A percentile compares a stretch with the other conserved stretches of the same genome.
phyloP scores from a whole-genome alignment of 139 green algal genomes.

The Pleodorina starrii region DNA sequence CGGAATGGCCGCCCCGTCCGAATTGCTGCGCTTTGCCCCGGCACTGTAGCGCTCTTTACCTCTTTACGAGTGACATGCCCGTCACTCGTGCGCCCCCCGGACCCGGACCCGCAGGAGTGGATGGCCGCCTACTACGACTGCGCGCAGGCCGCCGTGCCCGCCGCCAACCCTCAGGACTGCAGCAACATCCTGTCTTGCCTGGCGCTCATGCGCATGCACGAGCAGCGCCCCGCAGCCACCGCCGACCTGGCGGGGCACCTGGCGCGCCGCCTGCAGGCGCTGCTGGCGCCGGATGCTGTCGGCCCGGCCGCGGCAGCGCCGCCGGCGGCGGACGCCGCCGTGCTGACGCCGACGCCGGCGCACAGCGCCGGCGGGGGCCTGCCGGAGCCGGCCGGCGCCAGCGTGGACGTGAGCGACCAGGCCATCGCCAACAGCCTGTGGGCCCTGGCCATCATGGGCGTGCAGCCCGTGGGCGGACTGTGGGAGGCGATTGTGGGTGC shows the following conservation, averaged over 20 bases:
- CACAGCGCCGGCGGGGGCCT: background rate
- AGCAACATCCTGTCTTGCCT: conserved; percentile 25
- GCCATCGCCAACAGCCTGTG: conserved; percentile 43
- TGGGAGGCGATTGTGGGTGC: background rate
- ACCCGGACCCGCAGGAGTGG: conserved; percentile 42
- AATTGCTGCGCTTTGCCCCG: background rate
- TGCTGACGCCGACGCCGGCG: background rate
- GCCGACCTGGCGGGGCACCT: background rate
- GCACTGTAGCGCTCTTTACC: background rate
- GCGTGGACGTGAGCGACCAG: conserved; percentile 16
- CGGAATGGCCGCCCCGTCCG: too few relatives aligned
- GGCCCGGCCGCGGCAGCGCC: background rate
- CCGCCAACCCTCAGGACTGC: conserved; percentile 16
- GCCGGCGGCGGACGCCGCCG: background rate
- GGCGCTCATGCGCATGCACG: conserved; percentile 19
- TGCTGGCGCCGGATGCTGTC: background rate
- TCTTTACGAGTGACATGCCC: too few relatives aligned
- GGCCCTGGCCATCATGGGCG: conserved; percentile 39
- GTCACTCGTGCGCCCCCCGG: too few relatives aligned
- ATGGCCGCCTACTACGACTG: conserved; percentile 20
- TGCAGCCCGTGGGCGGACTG: background rate
- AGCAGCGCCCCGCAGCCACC: background rate
- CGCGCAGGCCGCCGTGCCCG: background rate
- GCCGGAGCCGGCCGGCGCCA: background rate
- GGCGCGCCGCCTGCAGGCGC: background rate